Base-by-base conservation (phyloP, 78 protist genomes). In the Tieghemostelium lacteum region DNA sequence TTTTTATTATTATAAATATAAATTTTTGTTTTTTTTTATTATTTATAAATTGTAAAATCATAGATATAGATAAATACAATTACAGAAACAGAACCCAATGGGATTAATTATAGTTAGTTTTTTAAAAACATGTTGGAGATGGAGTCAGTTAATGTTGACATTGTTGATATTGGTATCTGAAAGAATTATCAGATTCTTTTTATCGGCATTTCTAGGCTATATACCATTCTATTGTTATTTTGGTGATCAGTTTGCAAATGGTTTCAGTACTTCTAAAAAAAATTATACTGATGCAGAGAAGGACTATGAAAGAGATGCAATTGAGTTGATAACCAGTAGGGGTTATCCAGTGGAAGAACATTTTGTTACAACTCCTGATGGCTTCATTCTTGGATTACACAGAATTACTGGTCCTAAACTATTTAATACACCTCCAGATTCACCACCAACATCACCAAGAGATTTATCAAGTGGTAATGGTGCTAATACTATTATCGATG, bases 331-430 rank as follows among this genome's bases (percentile, higher is more conserved):
- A 16, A 80, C 88, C 4, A 60, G 66, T 6, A 22, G 92, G 20
- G 95, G 95, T 22, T 92, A 72, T 50, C 80, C 87, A 58, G 83
- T 45, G 1, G 95, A 92, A 29, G 93, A 83, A n/a, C 92, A 86
- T 49, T 55, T 50, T 39, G 95, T 86, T 17, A 55, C 75, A 24
- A 92, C 95, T 12, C 86, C 74, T 3, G 95, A 92, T 50, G 88
- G 92, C 1, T 92, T 57, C 58, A 40, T 92, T 20, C 50, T 92
- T 33, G 73, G 85, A 8, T 64, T 92, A 40, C 92, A 85, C 19
- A 72, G 95, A 64, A 92, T 92, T 4, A 77, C 92, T 22, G 73
- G 87, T 3, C 85, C 93, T 33, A 34, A 60, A 16, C 49, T 20
- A 63, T 66, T 80, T 71, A 55, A 65, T 52, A 65, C 88, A 12